Evolutionary conservation across 768 basidiomycete genomes (phyloP).

Genomic region (Roridomyces roridus): DNA sequence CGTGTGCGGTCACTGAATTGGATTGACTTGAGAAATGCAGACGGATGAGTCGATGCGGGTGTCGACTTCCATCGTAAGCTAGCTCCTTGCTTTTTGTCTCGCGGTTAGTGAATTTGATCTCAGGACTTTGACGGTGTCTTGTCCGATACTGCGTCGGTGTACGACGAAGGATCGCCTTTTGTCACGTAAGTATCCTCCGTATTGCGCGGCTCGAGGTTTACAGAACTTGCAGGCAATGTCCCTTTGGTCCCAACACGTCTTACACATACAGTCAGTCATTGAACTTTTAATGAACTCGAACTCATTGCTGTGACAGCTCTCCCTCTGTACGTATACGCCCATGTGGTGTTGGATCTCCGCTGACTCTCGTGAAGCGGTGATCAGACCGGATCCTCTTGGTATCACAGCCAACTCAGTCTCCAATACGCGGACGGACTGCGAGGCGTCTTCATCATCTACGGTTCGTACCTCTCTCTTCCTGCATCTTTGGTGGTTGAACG

Average conservation of each 20-base stretch:
- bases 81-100: too few relatives aligned
- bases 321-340: too few relatives aligned
- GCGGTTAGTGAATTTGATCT: too few relatives aligned
- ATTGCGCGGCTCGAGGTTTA: not conserved
- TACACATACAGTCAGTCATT: slow-evolving; percentile 15
- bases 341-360: too few relatives aligned
- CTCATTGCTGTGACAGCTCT: too few relatives aligned
- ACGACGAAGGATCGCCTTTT: slow-evolving; percentile 13
- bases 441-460: slow-evolving; percentile 28
- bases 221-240: not conserved
- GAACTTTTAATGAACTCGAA: too few relatives aligned
- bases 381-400: slow-evolving; percentile 48
- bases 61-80: slow-evolving; percentile 6
- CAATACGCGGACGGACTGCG: slow-evolving; percentile 47
- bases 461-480: not conserved
- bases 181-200: slow-evolving; percentile 5
- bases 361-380: slow-evolving; percentile 8
- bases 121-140: slow-evolving; percentile 18
- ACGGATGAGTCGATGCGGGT: slow-evolving; percentile 16
- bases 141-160: slow-evolving; percentile 6
- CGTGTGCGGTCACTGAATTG: too few relatives aligned
- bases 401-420: slow-evolving; percentile 33
- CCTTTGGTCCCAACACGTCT: slow-evolving; percentile 11
- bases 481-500: not conserved
- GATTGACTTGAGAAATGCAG: too few relatives aligned